Conservation (phyloP, 352 stramenopile genomes). For the Albugo candida region DNA sequence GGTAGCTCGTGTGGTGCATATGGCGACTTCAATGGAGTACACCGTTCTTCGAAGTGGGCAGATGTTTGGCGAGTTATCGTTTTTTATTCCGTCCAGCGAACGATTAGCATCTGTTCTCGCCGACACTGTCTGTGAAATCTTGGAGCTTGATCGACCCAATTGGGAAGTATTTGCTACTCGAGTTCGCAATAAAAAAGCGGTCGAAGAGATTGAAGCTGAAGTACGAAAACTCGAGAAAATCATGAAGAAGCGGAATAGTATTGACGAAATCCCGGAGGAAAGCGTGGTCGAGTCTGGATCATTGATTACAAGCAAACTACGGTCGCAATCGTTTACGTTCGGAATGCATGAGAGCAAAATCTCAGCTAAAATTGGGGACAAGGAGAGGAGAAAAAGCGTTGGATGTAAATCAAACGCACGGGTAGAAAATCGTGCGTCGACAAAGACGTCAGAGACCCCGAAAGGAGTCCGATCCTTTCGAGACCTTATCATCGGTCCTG, state of each 20-base stretch:
- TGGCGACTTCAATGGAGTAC: slow-evolving; percentile 4
- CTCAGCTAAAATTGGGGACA: too few species aligned
- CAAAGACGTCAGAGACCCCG: too few species aligned
- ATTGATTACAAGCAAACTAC: background rate
- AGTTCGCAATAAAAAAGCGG: background rate
- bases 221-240: background rate
- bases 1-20: slow-evolving; percentile 4
- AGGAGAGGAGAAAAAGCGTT: too few species aligned
- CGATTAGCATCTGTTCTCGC: slow-evolving; percentile 11
- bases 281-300: background rate
- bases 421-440: too few species aligned
- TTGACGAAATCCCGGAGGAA: slow-evolving; percentile 5
- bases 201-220: background rate
- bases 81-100: slow-evolving; percentile 7
- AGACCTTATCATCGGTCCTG: too few species aligned
- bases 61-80: slow-evolving; percentile 13
- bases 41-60: slow-evolving; percentile 8
- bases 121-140: slow-evolving; percentile 11
- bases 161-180: slow-evolving; percentile 2
- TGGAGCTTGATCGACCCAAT: slow-evolving; percentile 2
- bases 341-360: too few species aligned
- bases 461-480: too few species aligned
- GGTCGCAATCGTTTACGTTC: background rate
- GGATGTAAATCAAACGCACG: too few species aligned
- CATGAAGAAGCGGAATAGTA: slow-evolving; percentile 8